Evolutionary conservation across 2,329 filamentous ascomycete species (phyloP), one percentile per base, ranked within the genome.

Genomic region (Cercospora nicotianae): DNA sequence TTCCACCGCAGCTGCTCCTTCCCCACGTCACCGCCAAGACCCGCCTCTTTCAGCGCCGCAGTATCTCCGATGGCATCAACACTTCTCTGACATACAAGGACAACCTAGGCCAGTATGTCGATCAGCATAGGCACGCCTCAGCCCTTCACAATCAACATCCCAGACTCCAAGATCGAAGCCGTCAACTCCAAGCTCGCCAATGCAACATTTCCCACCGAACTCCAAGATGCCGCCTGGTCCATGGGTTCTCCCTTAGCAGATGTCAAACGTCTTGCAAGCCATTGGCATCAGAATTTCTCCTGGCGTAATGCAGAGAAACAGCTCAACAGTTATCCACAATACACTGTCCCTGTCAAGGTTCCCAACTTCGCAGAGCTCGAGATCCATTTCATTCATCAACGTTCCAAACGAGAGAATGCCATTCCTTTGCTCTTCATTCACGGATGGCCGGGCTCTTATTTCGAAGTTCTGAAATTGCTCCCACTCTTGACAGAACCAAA

Each of bases 351-450:
- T 7, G 79, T 82, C 45, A 73, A 76, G 5, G 76, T 80, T 10
- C 75, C 75, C 36, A 87, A 84, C 0, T 71, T 67, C 5, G 64
- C 69, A 5, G 79, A 83, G 5, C 75, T 90, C 57, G 81, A 87
- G 30, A 80, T 91, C 3, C 90, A 92, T 77, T 90, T 89, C 75
- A 76, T 91, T 3, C 87, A 90, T 74, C 82, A 89, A 71, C 81
- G 77, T 60, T 87, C 85, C 72, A 73, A 77, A 1, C 80, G 80
- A 1, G 70, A 82, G 1, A 81, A 81, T 18, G 87, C 87, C 1
- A 86, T 92, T 51, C 89, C 90, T 0, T 74, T 92, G 31, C 75
- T 92, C 0, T 91, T 92, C 75, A 81, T 83, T n/a, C 89, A 91
- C 75, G 89, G 89, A 13, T 91, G 84, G 76, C 90, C 90, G 0